Conservation (phyloP, 805 yeast species). For the Isabelozyma pseudorhagii region DNA sequence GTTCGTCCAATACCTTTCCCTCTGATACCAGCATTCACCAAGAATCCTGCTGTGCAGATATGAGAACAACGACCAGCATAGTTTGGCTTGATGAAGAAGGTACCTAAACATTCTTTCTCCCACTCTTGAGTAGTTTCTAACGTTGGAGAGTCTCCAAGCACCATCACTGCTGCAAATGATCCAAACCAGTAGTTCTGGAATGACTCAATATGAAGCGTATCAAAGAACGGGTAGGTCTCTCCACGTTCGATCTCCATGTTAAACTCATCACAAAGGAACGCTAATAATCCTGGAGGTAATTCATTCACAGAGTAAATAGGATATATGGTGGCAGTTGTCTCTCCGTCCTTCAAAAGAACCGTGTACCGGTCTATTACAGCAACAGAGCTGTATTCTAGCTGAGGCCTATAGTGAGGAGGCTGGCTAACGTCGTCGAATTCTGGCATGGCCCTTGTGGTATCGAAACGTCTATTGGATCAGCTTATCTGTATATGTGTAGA, state of each 20-base stretch:
- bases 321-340: constrained; percentile 88
- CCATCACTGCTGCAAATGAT: constrained; percentile 74
- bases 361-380: constrained; percentile 61
- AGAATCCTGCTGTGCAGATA: constrained; percentile 83
- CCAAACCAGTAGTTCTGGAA: constrained; percentile 89
- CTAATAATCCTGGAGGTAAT: constrained; percentile 74
- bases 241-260: constrained; percentile 91
- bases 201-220: constrained; percentile 68
- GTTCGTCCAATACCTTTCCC: constrained; percentile 90
- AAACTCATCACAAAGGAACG: constrained; percentile 85
- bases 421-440: constrained; percentile 50
- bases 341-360: constrained; percentile 79
- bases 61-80: constrained; percentile 93
- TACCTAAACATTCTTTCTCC: constrained; percentile 91
- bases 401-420: constrained; percentile 44
- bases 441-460: constrained; percentile 33
- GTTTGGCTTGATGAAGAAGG: constrained; percentile 80
- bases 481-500: constrained; percentile 18
- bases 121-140: constrained; percentile 62
- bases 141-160: constrained; percentile 63
- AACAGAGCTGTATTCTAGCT: constrained; percentile 32
- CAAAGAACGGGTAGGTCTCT: constrained; percentile 83
- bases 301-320: constrained; percentile 69
- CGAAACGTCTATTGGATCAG: not conserved
- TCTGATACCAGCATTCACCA: constrained; percentile 90